Evolutionary conservation across 306 rosid genomes (phyloP).

Genomic region (Fragaria vesca): DNA sequence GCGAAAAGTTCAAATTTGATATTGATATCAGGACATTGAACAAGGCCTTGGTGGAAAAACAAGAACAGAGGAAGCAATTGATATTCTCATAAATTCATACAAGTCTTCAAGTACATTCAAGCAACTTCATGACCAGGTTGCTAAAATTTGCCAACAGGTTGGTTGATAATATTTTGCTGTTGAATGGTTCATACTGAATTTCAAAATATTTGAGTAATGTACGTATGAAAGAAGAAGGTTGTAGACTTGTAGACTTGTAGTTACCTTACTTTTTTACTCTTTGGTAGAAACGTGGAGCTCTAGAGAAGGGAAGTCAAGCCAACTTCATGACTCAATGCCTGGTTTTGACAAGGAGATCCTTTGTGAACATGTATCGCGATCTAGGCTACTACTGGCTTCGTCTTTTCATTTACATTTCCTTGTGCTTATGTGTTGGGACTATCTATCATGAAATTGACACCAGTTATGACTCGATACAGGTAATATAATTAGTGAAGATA

Average conservation of each 20-base stretch:
- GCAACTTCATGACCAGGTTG: slow-evolving; percentile 18
- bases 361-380: slow-evolving; percentile 47
- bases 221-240: no score
- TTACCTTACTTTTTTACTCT: neutral
- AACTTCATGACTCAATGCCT: slow-evolving; percentile 35
- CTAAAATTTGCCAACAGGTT: slow-evolving; percentile 27
- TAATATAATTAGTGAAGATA: neutral
- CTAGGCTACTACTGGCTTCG: slow-evolving; percentile 56
- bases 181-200: neutral
- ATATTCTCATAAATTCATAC: slow-evolving; percentile 31
- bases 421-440: slow-evolving; percentile 42
- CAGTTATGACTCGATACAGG: slow-evolving; percentile 40
- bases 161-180: no score
- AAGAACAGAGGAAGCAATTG: slow-evolving; percentile 33
- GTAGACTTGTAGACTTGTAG: neutral
- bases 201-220: neutral
- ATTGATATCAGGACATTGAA: slow-evolving; percentile 39
- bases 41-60: slow-evolving; percentile 24
- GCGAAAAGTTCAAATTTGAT: no score
- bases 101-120: slow-evolving; percentile 20
- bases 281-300: slow-evolving; percentile 20
- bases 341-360: slow-evolving; percentile 43
- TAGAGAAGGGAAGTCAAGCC: slow-evolving; percentile 34
- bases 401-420: slow-evolving; percentile 36
- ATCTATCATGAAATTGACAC: slow-evolving; percentile 34